phyloP scores from a whole-genome alignment of 495 filamentous ascomycete species.

The Neurospora terricola region DNA sequence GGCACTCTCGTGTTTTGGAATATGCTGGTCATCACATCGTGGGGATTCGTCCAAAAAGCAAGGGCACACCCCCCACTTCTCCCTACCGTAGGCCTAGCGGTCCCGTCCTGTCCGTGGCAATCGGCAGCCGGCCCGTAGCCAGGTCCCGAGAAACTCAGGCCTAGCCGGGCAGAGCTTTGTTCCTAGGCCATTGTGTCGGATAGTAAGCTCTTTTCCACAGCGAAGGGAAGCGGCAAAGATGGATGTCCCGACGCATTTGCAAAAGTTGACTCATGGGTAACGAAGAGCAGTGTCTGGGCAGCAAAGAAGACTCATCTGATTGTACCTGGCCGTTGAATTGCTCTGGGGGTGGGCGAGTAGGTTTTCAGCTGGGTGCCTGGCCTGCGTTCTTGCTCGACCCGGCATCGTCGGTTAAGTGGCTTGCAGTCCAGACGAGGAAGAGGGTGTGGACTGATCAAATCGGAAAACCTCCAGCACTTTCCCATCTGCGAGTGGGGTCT shows the following conservation, averaged over 20 bases:
- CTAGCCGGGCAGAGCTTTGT: neutral
- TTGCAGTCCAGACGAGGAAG: neutral
- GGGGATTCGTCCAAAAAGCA: conserved; percentile 1
- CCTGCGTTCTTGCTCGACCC: neutral
- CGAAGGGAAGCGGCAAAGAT: neutral
- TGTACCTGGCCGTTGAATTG: neutral
- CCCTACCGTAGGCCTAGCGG: neutral
- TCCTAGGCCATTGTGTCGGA: neutral
- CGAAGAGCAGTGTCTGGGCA: neutral
- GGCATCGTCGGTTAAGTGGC: neutral
- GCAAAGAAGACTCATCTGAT: neutral
- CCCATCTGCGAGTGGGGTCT: conserved; percentile 1
- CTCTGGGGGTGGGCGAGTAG: neutral
- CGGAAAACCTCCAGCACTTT: neutral
- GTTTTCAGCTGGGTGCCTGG: neutral
- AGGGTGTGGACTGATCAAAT: neutral
- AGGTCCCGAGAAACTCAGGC: neutral
- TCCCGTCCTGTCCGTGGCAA: neutral
- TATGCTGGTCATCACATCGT: conserved; percentile 7
- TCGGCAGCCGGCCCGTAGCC: neutral
- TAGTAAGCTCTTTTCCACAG: neutral
- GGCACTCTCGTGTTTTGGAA: conserved; percentile 10
- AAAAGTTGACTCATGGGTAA: neutral
- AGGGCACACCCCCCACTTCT: conserved; percentile 1
- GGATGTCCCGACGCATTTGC: neutral